Percentiles rank a stretch among this genome's conserved stretches.
These are phyloP conservation scores for Miscanthus lutarioriparius DNA, from an alignment of 176 grass and related monocot genomes.

Conservation along the genomic window DNA sequence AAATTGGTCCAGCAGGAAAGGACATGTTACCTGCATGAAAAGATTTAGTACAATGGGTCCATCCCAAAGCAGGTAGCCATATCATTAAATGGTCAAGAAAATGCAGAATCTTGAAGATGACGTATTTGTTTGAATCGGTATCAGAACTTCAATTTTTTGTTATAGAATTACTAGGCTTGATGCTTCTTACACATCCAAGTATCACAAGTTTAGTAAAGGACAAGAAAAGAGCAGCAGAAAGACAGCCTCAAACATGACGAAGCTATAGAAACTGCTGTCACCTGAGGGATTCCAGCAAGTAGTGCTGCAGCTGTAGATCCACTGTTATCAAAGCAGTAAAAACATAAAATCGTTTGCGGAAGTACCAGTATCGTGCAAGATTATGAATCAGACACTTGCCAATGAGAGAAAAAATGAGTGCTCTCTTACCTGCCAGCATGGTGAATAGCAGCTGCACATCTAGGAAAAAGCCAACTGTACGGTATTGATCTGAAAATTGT, in stretches of 20 bases:
- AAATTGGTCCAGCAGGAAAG: slow-evolving; percentile 89
- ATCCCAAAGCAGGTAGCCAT: background rate
- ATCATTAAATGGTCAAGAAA: background rate
- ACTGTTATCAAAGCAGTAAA: slow-evolving; percentile 47
- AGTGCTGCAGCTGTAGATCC: slow-evolving; percentile 83
- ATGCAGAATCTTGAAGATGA: background rate
- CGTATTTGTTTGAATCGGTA: background rate
- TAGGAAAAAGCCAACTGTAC: slow-evolving; percentile 86
- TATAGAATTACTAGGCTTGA: background rate
- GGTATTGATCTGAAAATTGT: slow-evolving; percentile 69
- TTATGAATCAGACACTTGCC: background rate
- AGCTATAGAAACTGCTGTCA: slow-evolving; percentile 17
- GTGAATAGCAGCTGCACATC: slow-evolving; percentile 68
- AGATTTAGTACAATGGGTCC: background rate
- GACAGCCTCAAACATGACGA: background rate
- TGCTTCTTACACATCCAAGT: background rate
- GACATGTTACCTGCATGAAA: slow-evolving; percentile 62
- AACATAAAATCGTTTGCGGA: slow-evolving; percentile 11
- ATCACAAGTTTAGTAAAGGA: background rate
- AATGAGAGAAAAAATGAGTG: background rate
- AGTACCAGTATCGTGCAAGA: background rate
- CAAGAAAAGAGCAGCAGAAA: slow-evolving; percentile 1
- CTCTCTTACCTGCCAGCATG: slow-evolving; percentile 78
- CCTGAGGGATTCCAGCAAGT: slow-evolving; percentile 76
- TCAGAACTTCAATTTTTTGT: background rate